Conservation (phyloP, 768 basidiomycete genomes). For the Gloeopeniophorella convolvens region DNA sequence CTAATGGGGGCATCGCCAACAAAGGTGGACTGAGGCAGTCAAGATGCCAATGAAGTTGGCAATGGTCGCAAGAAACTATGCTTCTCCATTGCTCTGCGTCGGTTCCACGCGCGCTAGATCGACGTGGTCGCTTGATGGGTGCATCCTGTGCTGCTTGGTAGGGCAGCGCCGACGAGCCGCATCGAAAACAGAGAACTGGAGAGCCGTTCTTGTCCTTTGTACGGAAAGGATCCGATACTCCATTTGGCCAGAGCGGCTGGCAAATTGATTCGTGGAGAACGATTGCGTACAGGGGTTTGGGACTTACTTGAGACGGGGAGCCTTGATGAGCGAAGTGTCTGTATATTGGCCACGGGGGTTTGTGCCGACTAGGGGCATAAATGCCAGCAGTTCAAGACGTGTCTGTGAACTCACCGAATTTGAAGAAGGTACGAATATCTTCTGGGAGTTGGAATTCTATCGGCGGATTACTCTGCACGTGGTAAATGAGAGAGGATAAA, state of each 20-base stretch:
- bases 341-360: constrained; percentile 79
- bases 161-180: constrained; percentile 74
- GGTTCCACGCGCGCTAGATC: constrained; percentile 35
- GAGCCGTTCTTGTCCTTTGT: constrained; percentile 79
- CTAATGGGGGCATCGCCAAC: constrained; percentile 73
- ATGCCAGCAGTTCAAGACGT: not conserved
- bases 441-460: constrained; percentile 82
- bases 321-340: constrained; percentile 69
- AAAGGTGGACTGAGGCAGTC: constrained; percentile 94
- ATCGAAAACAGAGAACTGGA: constrained; percentile 86
- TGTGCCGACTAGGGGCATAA: constrained; percentile 53
- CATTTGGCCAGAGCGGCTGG: constrained; percentile 76
- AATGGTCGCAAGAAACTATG: constrained; percentile 94
- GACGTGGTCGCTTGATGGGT: constrained; percentile 49
- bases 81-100: constrained; percentile 53
- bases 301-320: constrained; percentile 76
- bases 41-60: constrained; percentile 91
- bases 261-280: constrained; percentile 11
- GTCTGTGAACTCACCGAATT: constrained; percentile 54
- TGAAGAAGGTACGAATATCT: constrained; percentile 77
- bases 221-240: constrained; percentile 90
- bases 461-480: constrained; percentile 63
- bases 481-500: constrained; percentile 65
- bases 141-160: constrained; percentile 43
- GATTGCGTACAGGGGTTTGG: constrained; percentile 12